Percentiles rank a stretch among this genome's conserved stretches.
These are phyloP conservation scores for Podospora pseudopauciseta DNA, from an alignment of 495 filamentous ascomycete species.

Conservation along the genomic window DNA sequence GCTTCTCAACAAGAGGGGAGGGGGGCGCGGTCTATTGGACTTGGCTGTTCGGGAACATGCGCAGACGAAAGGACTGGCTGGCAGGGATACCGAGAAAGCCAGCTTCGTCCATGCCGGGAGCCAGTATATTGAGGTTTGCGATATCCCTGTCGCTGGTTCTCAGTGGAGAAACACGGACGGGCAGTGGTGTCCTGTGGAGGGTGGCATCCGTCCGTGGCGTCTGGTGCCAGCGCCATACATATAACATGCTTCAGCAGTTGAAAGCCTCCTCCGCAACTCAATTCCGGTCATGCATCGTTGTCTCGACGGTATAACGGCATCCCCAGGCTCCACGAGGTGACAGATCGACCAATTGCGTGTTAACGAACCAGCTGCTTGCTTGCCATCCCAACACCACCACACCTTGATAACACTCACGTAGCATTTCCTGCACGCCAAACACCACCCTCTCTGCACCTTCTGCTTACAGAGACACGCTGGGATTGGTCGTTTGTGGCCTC, in stretches of 20 bases:
- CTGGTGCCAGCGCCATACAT: constrained; percentile 18
- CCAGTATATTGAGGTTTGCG: constrained; percentile 13
- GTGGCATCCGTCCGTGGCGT: constrained; percentile 15
- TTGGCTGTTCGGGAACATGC: constrained; percentile 2
- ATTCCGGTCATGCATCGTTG: constrained; percentile 11
- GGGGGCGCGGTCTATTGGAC: background rate
- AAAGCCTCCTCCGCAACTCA: constrained; percentile 19
- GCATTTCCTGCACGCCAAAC: constrained; percentile 1
- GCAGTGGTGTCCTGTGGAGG: constrained; percentile 5
- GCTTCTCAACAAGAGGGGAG: background rate
- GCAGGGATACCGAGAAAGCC: background rate
- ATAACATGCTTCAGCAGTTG: constrained; percentile 23
- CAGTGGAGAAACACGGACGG: constrained; percentile 15
- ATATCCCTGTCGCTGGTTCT: constrained; percentile 18
- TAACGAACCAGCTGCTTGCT: constrained; percentile 5
- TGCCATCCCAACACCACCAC: constrained; percentile 1
- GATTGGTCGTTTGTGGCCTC: constrained; percentile 6
- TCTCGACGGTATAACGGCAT: constrained; percentile 1
- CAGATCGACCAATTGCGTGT: constrained; percentile 14
- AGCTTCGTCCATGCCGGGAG: background rate
- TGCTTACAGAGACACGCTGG: constrained; percentile 4
- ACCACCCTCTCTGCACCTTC: background rate
- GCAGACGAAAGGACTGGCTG: background rate
- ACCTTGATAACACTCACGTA: background rate
- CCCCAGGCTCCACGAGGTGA: background rate